Percentiles rank a stretch among this genome's conserved stretches.
phyloP scores from a whole-genome alignment of 345 rosid genomes.

The Eucalyptus viminalis region DNA sequence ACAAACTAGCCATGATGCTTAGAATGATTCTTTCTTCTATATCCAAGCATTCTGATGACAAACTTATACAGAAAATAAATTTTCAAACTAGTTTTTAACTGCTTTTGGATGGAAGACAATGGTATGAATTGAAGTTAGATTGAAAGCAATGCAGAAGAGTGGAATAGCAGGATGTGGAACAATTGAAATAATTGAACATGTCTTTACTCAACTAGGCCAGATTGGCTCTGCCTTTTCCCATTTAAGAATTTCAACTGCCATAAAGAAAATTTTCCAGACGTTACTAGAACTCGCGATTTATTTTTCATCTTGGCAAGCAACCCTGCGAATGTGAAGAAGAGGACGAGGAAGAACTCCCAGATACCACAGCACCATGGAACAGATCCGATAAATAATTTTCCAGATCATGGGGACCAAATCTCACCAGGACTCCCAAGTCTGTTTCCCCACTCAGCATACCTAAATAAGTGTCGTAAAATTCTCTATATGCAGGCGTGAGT shows the following conservation, averaged over 20 bases:
- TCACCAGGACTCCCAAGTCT: constrained; percentile 17
- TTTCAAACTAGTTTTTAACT: background rate
- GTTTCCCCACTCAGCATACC: constrained; percentile 15
- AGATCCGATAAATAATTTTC: constrained; percentile 57
- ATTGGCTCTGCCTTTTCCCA: background rate
- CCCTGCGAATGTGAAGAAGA: background rate
- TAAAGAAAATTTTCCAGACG: background rate
- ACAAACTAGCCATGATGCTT: background rate
- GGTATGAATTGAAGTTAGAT: background rate
- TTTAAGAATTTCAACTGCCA: background rate
- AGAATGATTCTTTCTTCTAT: background rate
- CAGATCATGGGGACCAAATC: constrained; percentile 51
- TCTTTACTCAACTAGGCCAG: background rate
- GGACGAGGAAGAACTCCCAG: constrained; percentile 11
- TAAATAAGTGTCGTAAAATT: constrained; percentile 28
- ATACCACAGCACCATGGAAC: constrained; percentile 38
- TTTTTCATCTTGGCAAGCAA: background rate
- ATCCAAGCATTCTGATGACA: background rate
- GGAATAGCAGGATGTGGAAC: background rate
- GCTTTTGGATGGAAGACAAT: background rate
- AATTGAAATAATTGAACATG: background rate
- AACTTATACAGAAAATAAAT: background rate
- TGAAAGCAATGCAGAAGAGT: background rate
- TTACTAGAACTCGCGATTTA: background rate
- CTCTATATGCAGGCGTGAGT: constrained; percentile 43